A percentile compares a stretch with the other conserved stretches of the same genome.
phyloP scores from a whole-genome alignment of 208 protist genomes.

The Tritrichomonas musculus region DNA sequence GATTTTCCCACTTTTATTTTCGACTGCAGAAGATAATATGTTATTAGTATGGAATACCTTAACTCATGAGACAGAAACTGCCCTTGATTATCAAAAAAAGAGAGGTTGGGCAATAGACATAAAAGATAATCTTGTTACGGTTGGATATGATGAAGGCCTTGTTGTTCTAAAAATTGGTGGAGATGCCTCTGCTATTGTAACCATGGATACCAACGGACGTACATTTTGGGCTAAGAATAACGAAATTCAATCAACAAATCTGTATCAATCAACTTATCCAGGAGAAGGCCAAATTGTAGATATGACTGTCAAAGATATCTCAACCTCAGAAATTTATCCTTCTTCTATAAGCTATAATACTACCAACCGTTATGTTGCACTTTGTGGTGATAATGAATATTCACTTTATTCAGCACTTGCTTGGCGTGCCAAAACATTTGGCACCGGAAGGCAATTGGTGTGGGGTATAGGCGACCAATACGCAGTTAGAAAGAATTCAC shows the following conservation, averaged over 20 bases:
- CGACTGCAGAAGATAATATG: slow-evolving; percentile 80
- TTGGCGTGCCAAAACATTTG: slow-evolving; percentile 86
- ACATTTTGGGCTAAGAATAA: slow-evolving; percentile 81
- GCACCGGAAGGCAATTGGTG: slow-evolving; percentile 82
- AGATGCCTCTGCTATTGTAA: slow-evolving; percentile 73
- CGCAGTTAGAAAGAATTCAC: background rate
- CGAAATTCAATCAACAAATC: slow-evolving; percentile 72
- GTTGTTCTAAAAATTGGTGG: slow-evolving; percentile 61
- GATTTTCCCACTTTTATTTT: slow-evolving; percentile 86
- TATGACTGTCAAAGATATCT: background rate
- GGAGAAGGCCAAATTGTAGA: background rate
- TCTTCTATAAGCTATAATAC: background rate
- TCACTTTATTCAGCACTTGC: slow-evolving; percentile 90
- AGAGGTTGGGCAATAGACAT: slow-evolving; percentile 78
- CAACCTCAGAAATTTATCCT: background rate
- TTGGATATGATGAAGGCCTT: slow-evolving; percentile 67
- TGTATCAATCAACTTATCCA: slow-evolving; percentile 42
- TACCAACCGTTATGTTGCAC: slow-evolving; percentile 46
- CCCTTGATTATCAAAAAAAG: slow-evolving; percentile 79
- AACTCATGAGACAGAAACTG: slow-evolving; percentile 84
- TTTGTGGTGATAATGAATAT: slow-evolving; percentile 86
- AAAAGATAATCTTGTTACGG: slow-evolving; percentile 64
- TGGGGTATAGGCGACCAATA: slow-evolving; percentile 67
- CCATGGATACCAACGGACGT: slow-evolving; percentile 89
- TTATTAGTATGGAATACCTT: slow-evolving; percentile 73